Base-by-base conservation (phyloP, 2,329 filamentous ascomycete genomes). In the Pyrenophora tritici-repentis region DNA sequence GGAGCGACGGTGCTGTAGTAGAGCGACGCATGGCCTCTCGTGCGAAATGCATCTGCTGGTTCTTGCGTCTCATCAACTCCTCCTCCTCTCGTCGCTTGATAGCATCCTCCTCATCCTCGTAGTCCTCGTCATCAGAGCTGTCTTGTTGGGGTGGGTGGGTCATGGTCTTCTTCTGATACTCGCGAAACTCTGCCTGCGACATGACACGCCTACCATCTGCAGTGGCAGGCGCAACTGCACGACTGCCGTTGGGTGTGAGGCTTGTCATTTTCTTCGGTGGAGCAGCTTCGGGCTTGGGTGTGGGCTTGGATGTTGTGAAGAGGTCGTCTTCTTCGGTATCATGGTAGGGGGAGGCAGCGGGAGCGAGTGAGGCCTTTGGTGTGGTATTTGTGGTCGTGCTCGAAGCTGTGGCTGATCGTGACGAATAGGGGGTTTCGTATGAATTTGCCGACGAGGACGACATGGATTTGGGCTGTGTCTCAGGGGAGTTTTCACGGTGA, bases 61-160 rank as follows among this genome's bases (percentile, higher is more conserved):
- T 67, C 50, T 68, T 68, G 14, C 69, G 66, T 36, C 66, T 62
- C 35, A 63, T 47, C 14, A 68, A 55, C 40, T 71, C 66, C 39
- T 73, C 67, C 46, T 72, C 65, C 42, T 71, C 58, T 12, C 68
- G 64, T 42, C 65, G 64, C 55, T 60, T 58, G 47, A 70, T 68
- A 3, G 66, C 66, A 13, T 73, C 71, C 48, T 73, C 71, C 50
- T 73, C 71, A 36, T 73, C 71, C 35, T 73, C 71, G 45, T 73
- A 72, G 37, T 73, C 67, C 31, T 72, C 68, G 7, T 71, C 66
- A 7, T 69, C 67, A 2, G 65, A 67, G 50, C 61, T 66, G 34
- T 70, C 64, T 6, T 64, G 56, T 16, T 61, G 54, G 2, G 53
- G 44, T n/a, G 68, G 57, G 32, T 71, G 59, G 6, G 58, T 53